A percentile compares a stretch with the other conserved stretches of the same genome.
phyloP scores from a whole-genome alignment of 2,329 filamentous ascomycete genomes.

The Grosmannia penicillata region DNA sequence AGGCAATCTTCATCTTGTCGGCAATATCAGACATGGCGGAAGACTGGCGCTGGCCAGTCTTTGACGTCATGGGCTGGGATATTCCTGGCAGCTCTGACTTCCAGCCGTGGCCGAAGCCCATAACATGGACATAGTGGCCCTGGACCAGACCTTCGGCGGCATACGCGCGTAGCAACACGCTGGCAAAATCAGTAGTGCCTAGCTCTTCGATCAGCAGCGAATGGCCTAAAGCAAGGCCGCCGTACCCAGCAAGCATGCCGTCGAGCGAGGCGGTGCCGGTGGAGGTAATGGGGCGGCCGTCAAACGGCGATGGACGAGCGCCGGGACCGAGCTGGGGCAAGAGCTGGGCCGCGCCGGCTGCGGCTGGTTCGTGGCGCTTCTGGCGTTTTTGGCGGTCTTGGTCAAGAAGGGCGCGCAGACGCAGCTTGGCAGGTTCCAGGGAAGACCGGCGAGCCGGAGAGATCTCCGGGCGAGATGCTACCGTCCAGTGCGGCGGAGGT shows the following conservation, averaged over 20 bases:
- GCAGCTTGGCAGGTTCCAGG: slow-evolving; percentile 7
- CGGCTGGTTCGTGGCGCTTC: background rate
- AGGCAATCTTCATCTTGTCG: slow-evolving; percentile 97
- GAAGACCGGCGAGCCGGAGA: background rate
- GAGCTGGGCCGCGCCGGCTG: background rate
- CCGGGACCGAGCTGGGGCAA: slow-evolving; percentile 23
- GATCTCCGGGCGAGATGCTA: slow-evolving; percentile 1
- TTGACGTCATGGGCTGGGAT: slow-evolving; percentile 12
- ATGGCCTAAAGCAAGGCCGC: slow-evolving; percentile 68
- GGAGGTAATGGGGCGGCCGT: slow-evolving; percentile 77
- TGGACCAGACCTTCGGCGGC: slow-evolving; percentile 88
- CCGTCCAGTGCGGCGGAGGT: slow-evolving; percentile 1
- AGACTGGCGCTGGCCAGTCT: slow-evolving; percentile 12
- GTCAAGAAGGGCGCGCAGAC: slow-evolving; percentile 2
- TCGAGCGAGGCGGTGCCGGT: slow-evolving; percentile 83
- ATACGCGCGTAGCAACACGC: slow-evolving; percentile 72
- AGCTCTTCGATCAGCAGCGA: slow-evolving; percentile 73
- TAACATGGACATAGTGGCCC: slow-evolving; percentile 73
- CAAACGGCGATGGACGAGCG: slow-evolving; percentile 72
- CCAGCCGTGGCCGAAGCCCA: slow-evolving; percentile 72
- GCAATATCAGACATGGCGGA: slow-evolving; percentile 25
- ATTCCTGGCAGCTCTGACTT: slow-evolving; percentile 69
- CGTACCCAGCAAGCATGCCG: slow-evolving; percentile 69
- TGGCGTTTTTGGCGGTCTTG: slow-evolving; percentile 2
- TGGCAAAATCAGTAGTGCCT: slow-evolving; percentile 87